These are phyloP conservation scores for Sisymbrium altissimum DNA, from an alignment of 345 rosid species.

Conservation along the genomic window DNA sequence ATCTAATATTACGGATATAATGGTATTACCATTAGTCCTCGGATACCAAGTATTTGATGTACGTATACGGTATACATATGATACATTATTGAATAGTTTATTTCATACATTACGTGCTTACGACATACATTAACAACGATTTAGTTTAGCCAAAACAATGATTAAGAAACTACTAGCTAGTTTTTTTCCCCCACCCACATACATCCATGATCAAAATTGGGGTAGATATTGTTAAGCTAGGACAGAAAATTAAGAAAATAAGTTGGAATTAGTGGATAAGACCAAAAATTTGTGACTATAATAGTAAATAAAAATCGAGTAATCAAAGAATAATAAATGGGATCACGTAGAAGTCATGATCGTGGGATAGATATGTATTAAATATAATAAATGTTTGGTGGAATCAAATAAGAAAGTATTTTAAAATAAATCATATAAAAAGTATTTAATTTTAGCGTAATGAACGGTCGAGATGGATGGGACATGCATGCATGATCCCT, in stretches of 20 bases:
- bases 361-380: not conserved
- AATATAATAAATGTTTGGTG: conserved; percentile 12
- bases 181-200: not conserved
- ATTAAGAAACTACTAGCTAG: not conserved
- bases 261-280: conserved; percentile 15
- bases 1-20: not conserved
- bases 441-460: conserved; percentile 6
- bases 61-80: too few species aligned
- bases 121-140: not conserved
- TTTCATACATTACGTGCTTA: too few species aligned
- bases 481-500: conserved; percentile 34
- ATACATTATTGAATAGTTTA: too few species aligned
- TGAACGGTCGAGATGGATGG: conserved; percentile 30
- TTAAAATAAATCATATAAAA: not conserved
- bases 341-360: conserved; percentile 30
- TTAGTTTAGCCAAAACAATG: not conserved
- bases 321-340: conserved; percentile 18
- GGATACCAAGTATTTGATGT: too few species aligned
- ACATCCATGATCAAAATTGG: not conserved
- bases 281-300: not conserved
- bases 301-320: not conserved
- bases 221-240: not conserved
- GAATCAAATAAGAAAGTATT: not conserved
- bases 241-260: not conserved
- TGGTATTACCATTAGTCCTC: not conserved